phyloP scores from a whole-genome alignment of 2,329 filamentous ascomycete species.

The Colletotrichum viniferum region DNA sequence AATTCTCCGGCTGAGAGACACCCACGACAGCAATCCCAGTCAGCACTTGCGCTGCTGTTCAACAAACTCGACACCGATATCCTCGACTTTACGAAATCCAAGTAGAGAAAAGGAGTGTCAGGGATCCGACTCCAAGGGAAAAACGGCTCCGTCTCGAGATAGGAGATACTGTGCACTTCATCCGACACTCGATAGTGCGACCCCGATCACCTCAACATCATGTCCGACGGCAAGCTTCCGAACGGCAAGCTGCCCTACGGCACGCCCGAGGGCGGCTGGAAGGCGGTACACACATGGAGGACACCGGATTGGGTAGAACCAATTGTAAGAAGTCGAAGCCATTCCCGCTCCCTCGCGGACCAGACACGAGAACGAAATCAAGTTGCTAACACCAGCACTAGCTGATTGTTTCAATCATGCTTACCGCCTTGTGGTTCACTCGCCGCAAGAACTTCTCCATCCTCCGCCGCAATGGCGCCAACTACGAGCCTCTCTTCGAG shows the following conservation, averaged over 20 bases:
- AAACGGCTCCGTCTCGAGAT: background rate
- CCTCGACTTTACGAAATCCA: background rate
- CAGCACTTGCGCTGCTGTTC: background rate
- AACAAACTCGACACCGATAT: background rate
- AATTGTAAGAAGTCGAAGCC: slow-evolving; percentile 28
- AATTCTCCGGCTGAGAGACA: background rate
- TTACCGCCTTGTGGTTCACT: slow-evolving; percentile 41
- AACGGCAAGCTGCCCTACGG: slow-evolving; percentile 15
- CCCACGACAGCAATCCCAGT: background rate
- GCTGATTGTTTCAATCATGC: slow-evolving; percentile 41
- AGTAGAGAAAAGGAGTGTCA: background rate
- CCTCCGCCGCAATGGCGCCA: slow-evolving; percentile 23
- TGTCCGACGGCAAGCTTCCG: slow-evolving; percentile 13
- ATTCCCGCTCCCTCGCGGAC: background rate
- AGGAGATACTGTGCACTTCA: background rate
- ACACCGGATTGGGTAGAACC: slow-evolving; percentile 38
- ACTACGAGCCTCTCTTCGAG: slow-evolving; percentile 27
- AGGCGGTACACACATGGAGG: slow-evolving; percentile 28
- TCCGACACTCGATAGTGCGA: background rate
- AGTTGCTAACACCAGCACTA: slow-evolving; percentile 19
- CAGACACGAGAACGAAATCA: background rate
- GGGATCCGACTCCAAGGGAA: background rate
- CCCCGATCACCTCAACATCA: background rate
- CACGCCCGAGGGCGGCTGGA: slow-evolving; percentile 28
- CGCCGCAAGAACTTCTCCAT: slow-evolving; percentile 39